Conservation (phyloP, 1,284 basidiomycete species). For the Singerocomus inundabilis region DNA sequence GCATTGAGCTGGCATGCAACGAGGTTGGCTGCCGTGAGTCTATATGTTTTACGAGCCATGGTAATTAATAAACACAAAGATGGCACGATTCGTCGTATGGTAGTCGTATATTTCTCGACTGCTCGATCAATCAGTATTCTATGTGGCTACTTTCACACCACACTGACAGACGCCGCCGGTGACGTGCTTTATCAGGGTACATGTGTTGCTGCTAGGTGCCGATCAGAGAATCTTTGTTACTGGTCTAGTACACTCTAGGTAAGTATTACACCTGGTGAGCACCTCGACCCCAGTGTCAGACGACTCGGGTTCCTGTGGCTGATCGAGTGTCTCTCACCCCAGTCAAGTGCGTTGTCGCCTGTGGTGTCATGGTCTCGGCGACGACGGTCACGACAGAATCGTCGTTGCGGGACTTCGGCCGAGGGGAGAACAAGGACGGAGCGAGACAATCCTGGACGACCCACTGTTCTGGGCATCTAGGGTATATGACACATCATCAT, state of each 20-base stretch:
- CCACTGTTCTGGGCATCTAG: not conserved
- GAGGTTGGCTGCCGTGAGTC: slow-evolving; percentile 8
- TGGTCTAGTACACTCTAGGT: slow-evolving; percentile 12
- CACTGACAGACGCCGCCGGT: slow-evolving; percentile 3
- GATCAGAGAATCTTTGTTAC: slow-evolving; percentile 16
- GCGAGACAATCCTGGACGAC: not conserved
- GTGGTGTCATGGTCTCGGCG: not conserved
- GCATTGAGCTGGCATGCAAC: slow-evolving; percentile 6
- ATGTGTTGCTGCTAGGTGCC: slow-evolving; percentile 1
- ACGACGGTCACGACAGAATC: not conserved
- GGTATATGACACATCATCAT: not conserved
- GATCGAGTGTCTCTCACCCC: not conserved
- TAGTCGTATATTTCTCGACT: not conserved
- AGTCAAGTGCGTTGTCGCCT: not conserved
- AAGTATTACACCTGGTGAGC: not conserved
- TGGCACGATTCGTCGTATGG: not conserved
- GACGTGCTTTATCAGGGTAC: slow-evolving; percentile 5
- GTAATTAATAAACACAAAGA: not conserved
- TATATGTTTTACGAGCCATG: slow-evolving; percentile 1
- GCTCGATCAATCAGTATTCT: not conserved
- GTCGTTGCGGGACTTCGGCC: not conserved
- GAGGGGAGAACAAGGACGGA: not conserved
- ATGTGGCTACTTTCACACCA: slow-evolving; percentile 1
- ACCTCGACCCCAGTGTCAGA: not conserved
- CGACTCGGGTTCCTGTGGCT: not conserved